These are phyloP conservation scores for Chrysoporthe cubensis DNA, from an alignment of 2,329 filamentous ascomycete species.

Conservation along the genomic window DNA sequence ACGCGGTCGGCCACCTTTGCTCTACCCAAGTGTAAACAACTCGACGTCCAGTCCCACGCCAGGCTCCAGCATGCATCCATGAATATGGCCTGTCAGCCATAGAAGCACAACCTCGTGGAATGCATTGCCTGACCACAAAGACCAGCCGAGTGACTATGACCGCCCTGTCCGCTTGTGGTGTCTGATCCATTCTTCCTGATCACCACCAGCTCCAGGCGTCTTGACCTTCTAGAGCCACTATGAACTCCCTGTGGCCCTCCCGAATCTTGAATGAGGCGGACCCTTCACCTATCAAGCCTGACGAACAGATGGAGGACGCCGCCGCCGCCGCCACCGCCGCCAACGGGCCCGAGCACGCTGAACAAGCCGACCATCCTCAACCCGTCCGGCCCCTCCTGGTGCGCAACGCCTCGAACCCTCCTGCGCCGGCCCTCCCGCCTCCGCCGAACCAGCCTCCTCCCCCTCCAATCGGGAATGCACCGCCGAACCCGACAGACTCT, in stretches of 20 bases:
- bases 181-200: conserved; percentile 18
- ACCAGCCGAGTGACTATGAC: conserved; percentile 13
- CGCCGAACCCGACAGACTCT: conserved; percentile 61
- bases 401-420: conserved; percentile 36
- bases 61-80: conserved; percentile 15
- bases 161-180: conserved; percentile 1
- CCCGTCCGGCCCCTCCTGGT: conserved; percentile 36
- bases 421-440: conserved; percentile 28
- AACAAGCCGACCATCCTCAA: conserved; percentile 15
- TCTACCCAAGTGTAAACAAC: background rate
- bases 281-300: conserved; percentile 12
- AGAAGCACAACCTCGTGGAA: background rate
- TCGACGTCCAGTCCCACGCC: background rate
- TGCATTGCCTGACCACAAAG: background rate
- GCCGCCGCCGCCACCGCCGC: conserved; percentile 11
- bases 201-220: conserved; percentile 16
- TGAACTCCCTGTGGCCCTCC: conserved; percentile 32
- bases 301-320: conserved; percentile 21
- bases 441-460: conserved; percentile 34
- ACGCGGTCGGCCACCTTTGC: background rate
- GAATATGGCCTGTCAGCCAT: conserved; percentile 5
- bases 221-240: conserved; percentile 21
- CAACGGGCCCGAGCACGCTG: conserved; percentile 15
- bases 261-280: conserved; percentile 25
- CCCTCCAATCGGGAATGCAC: conserved; percentile 28